Base-by-base conservation (phyloP, 768 basidiomycete genomes). In the Rhizopogon vesiculosus region DNA sequence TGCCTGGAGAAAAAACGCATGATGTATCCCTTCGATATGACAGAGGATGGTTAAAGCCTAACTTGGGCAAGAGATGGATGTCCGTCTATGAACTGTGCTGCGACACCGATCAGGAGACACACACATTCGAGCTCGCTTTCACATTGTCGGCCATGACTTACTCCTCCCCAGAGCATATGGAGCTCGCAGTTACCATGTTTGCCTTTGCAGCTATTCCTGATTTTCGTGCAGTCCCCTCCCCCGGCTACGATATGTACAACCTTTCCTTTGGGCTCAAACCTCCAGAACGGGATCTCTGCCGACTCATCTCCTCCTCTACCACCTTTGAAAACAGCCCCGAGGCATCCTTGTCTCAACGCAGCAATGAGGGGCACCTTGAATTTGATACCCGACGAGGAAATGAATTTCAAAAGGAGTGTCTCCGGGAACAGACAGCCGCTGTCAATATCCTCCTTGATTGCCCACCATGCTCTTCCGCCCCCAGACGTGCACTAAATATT, bases 101-200 rank as follows among this genome's bases (percentile, higher is more conserved):
- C 22, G 16, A 15, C 13, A 46, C 52, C 31, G 10, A 52, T 18
- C 41, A 25, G 25, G 15, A 42, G 28, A 35, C 57, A 25, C 41
- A 56, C 42, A 58, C 55, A 7, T 66, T 54, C 43, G 56, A 56
- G 45, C 33, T 72, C 22, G 52, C 61, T n/a, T 73, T 73, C 50
- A 62, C 63, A 2, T 61, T 72, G 9, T 56, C 69, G 22, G 64
- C 68, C 7, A 62, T 73, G 61, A 65, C 51, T 12, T 74, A 71
- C 52, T 56, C 49, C 2, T 65, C 65, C 8, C 51, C 65, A 0
- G 7, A 49, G 0, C 25, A 55, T 38, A 16, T 52, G 3, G 46
- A 53, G n/a, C 55, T 71, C 22, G 57, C 69, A 13, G 58, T 66
- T 10, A 61, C 64, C 3, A 53, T 75, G 2, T 53, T 76, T 5